Evolutionary conservation across 2,329 filamentous ascomycete species (phyloP).

Genomic region (Alternaria sp.): DNA sequence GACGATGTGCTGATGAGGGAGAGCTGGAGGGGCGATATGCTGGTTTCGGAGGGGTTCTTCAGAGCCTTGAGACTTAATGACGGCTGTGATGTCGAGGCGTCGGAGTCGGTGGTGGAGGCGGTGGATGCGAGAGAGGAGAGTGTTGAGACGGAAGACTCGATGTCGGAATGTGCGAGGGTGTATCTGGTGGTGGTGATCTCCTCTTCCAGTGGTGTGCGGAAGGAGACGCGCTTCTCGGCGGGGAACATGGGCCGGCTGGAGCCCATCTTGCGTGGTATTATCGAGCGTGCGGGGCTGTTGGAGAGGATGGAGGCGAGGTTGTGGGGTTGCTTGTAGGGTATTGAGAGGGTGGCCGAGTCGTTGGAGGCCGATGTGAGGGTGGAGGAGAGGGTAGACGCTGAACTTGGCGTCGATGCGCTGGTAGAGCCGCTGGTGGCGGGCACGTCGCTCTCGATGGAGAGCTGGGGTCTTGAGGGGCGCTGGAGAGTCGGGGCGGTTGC

Average conservation of each 20-base stretch:
- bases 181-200: constrained; percentile 65
- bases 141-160: constrained; percentile 52
- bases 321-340: constrained; percentile 56
- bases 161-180: constrained; percentile 63
- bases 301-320: constrained; percentile 54
- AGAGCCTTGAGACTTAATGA: constrained; percentile 15
- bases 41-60: constrained; percentile 19
- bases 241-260: constrained; percentile 58
- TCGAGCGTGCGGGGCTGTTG: constrained; percentile 52
- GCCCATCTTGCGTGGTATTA: constrained; percentile 50
- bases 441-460: constrained; percentile 44
- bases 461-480: constrained; percentile 37
- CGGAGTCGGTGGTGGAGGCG: constrained; percentile 12
- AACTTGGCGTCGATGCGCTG: constrained; percentile 42
- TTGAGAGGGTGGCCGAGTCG: constrained; percentile 44
- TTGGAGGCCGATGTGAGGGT: constrained; percentile 50
- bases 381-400: constrained; percentile 49
- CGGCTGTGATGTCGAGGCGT: constrained; percentile 23
- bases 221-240: constrained; percentile 64
- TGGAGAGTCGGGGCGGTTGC: constrained; percentile 31
- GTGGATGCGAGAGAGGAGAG: constrained; percentile 33
- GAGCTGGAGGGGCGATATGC: constrained; percentile 20
- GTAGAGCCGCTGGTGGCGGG: constrained; percentile 10
- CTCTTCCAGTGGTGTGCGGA: constrained; percentile 63
- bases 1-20: constrained; percentile 18